Evolutionary conservation across 2,329 filamentous ascomycete genomes (phyloP), one percentile per base, ranked within the genome.

Genomic region (Trichoderma cornu-damae): DNA sequence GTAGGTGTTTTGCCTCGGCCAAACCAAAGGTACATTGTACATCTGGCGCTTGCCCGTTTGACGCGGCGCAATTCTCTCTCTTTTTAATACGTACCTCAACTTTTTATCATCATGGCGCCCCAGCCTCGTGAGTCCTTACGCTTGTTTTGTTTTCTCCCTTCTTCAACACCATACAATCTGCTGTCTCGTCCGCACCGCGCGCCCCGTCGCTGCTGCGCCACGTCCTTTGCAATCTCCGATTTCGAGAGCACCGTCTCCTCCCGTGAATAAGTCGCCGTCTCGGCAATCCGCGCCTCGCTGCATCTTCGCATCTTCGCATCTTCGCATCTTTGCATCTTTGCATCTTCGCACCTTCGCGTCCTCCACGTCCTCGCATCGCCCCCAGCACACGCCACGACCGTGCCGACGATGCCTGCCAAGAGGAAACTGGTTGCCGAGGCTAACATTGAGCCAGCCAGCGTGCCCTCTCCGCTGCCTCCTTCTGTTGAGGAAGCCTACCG

Each of bases 401-500:
- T 57, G 42, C 35, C 54, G 61, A 61, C 48, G 58, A 72, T 71
- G 70, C 65, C 70, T 55, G 60, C 70, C 65, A 73, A 77, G 64
- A 66, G 67, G 60, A 72, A 69, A 61, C 63, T 49, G 53, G 53
- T 66, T 53, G 63, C 68, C 56, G 68, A 71, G 65, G 67, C 71
- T 74, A 69, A 76, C 67, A 61, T 64, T 55, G 58, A 70, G 63
- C 64, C 67, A 71, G 75, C 76, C 60, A 76, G 76, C 60, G 76
- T 82, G 55, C 83, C 83, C 28, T 82, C 84, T 14, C 74, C 83
- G 38, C 78, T 88, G 3, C 90, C 93, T 18, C 93, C 94, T 14
- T 96, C 91, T 14, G 91, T 97, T 61, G 93, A 99, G 74, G 88
- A 93, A 70, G 92, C 93, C 50, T 99, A 97, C 75, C 91, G 94